Evolutionary conservation across 1,139 yeast species (phyloP).

Genomic region (Pichia sp.): DNA sequence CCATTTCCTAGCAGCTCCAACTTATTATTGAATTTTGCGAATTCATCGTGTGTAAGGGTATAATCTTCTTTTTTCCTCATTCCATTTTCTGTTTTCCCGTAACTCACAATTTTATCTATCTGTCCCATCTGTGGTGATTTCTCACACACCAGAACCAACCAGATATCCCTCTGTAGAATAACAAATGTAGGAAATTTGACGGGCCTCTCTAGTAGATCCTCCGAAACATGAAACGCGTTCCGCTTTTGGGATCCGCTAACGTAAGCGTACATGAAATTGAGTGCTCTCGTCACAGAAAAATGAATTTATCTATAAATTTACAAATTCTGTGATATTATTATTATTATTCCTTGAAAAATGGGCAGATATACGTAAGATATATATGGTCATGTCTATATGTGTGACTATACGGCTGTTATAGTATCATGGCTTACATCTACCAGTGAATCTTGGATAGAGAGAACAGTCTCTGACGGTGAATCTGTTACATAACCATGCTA

Average conservation of each 20-base stretch:
- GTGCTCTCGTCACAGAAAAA: no score
- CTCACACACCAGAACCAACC: neutral
- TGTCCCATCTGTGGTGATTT: neutral
- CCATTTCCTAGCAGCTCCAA: slow-evolving; percentile 56
- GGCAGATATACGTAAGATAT: no score
- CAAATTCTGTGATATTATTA: no score
- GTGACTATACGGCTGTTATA: neutral
- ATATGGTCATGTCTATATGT: neutral
- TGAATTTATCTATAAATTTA: no score
- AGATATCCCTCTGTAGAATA: no score
- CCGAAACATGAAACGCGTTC: neutral
- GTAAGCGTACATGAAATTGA: neutral
- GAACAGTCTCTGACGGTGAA: slow-evolving; percentile 98
- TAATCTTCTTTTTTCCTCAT: neutral
- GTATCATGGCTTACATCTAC: slow-evolving; percentile 87
- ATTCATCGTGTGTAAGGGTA: neutral
- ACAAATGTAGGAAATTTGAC: no score
- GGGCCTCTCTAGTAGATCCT: neutral
- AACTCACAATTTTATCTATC: neutral
- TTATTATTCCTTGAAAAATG: no score
- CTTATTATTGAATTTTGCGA: neutral
- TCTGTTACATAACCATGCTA: slow-evolving; percentile 97
- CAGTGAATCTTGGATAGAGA: slow-evolving; percentile 94
- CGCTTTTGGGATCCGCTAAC: neutral
- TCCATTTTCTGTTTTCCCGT: neutral